These are phyloP conservation scores for Ophiostoma quercus DNA, from an alignment of 2,329 filamentous ascomycete species.

Conservation along the genomic window DNA sequence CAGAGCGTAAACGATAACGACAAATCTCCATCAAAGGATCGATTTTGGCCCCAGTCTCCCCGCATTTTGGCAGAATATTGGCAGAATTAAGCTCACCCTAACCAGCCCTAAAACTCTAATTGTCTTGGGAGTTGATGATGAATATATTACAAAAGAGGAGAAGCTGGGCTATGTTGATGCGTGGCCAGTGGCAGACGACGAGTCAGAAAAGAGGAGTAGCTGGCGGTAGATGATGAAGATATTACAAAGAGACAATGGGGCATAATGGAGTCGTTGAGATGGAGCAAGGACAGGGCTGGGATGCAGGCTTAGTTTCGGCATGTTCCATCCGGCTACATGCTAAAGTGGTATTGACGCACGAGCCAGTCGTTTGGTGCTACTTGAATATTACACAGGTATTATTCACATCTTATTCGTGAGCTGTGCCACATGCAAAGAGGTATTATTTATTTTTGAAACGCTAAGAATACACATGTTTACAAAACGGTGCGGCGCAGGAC, in stretches of 20 bases:
- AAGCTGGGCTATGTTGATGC: neutral
- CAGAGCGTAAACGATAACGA: neutral
- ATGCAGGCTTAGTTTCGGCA: neutral
- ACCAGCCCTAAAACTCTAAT: neutral
- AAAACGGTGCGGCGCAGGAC: conserved; percentile 15
- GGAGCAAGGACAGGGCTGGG: neutral
- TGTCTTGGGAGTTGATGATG: neutral
- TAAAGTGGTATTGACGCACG: neutral
- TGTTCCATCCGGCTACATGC: neutral
- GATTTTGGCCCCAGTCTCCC: neutral
- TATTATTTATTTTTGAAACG: neutral
- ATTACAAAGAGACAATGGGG: neutral
- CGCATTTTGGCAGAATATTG: neutral
- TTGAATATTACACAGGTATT: neutral
- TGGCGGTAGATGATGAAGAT: neutral
- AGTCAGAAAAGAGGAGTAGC: neutral
- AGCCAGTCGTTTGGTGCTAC: neutral
- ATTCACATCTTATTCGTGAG: neutral
- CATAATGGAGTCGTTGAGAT: neutral
- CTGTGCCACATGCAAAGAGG: neutral
- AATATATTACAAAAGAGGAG: neutral
- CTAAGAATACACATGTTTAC: neutral
- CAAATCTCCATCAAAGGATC: neutral
- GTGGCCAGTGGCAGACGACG: too few relatives aligned
- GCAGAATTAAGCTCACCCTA: neutral